Percentiles rank a stretch among this genome's conserved stretches.
Conservation (phyloP, 805 yeast genomes). For the Sugiyamaella smithiae region DNA sequence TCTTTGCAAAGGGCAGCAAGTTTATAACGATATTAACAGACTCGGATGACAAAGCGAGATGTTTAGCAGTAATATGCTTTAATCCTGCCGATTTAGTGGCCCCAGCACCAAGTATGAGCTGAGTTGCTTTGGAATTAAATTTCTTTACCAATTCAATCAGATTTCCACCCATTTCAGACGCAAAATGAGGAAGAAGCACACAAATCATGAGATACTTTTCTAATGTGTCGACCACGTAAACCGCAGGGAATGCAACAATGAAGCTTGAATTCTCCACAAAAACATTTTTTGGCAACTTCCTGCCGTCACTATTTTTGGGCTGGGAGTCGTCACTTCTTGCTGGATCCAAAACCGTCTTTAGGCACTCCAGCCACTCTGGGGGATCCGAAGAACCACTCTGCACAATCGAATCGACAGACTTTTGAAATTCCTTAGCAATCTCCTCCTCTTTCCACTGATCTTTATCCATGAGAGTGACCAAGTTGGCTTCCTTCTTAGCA, state of each 20-base stretch:
- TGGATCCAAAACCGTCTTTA: slow-evolving; percentile 18
- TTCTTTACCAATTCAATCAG: slow-evolving; percentile 47
- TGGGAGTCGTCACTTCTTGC: slow-evolving; percentile 14
- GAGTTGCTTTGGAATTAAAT: slow-evolving; percentile 53
- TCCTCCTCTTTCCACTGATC: slow-evolving; percentile 81
- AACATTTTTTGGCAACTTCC: slow-evolving; percentile 27
- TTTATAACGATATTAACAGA: slow-evolving; percentile 50
- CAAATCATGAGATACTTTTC: slow-evolving; percentile 56
- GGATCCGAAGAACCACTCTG: slow-evolving; percentile 48
- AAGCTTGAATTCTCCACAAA: slow-evolving; percentile 54
- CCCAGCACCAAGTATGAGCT: slow-evolving; percentile 68
- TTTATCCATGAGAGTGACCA: slow-evolving; percentile 52
- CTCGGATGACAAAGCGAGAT: slow-evolving; percentile 65
- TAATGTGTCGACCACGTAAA: slow-evolving; percentile 40
- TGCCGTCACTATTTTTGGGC: slow-evolving; percentile 2
- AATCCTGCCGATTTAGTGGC: slow-evolving; percentile 73
- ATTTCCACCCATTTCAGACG: slow-evolving; percentile 27
- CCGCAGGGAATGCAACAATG: slow-evolving; percentile 54
- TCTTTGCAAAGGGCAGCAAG: slow-evolving; percentile 38
- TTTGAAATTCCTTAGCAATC: slow-evolving; percentile 49
- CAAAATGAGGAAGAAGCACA: slow-evolving; percentile 50
- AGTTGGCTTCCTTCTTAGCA: slow-evolving; percentile 44
- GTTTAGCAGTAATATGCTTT: slow-evolving; percentile 70
- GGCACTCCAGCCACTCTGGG: slow-evolving; percentile 45
- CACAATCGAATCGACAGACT: slow-evolving; percentile 48